Evolutionary conservation across 2,329 filamentous ascomycete genomes (phyloP), one percentile per base, ranked within the genome.

Genomic region (Aspergillus carbonarius): DNA sequence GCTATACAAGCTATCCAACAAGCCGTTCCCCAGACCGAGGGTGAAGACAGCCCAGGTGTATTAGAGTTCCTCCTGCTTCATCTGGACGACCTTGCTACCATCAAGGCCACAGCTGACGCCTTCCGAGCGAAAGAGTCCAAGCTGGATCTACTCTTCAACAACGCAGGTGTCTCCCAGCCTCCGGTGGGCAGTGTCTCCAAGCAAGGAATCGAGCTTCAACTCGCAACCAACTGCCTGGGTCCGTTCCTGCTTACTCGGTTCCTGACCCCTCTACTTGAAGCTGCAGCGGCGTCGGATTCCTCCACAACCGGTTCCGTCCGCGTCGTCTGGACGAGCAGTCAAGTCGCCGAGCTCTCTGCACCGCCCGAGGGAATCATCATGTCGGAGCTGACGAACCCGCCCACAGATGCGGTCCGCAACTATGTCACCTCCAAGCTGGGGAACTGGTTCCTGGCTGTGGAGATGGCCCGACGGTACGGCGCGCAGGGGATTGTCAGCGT

Each of bases 31-130:
- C 3, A n/a, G 42, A 10, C 15, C 23, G 2, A 17, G 13, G 35
- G 6, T 15, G 23, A 47, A 12, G 5, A 3, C 15, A 47, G 42
- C 23, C 1, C 23, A 0, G 42, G 42, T 15, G 15, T n/a, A 8
- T 15, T 47, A n/a, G 20, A 30, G n/a, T 47, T 47, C 1, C 67
- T 84, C 15, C 64, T 72, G n/a, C 70, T 85, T 4, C 82, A 85
- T 72, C 70, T 77, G 65, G 62, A 58, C 55, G 63, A 66, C 20
- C 61, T 67, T 2, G 20, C 55, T 6, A 42, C 53, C n/a, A 60
- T 67, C 34, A 56, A 58, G 23, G n/a, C 17, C 9, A 64, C 70
- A 1, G 76, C 66, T 4, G 61, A 74, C 10, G 66, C 66, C 4
- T 79, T 80, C 60, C 56, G 68, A 20, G 46, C 61, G 4, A 64